Base-by-base conservation (phyloP, 2,329 filamentous ascomycete species). In the Fusarium denticulatum region DNA sequence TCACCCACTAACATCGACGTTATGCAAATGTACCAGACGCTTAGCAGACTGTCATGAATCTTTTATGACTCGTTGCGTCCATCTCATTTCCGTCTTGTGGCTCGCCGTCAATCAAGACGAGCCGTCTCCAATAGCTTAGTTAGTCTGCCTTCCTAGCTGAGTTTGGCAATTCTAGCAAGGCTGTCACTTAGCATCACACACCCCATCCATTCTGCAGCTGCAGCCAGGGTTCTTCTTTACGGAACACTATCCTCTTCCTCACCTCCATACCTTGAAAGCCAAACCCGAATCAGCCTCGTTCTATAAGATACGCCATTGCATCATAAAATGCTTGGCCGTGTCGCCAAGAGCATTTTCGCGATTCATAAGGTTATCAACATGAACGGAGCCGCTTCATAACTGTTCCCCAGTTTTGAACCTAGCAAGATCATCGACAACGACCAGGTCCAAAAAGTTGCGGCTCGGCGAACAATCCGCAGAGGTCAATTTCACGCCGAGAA, bases 31-130 rank as follows among this genome's bases (percentile, higher is more conserved):
- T 46, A 62, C 60, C 65, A 61, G 58, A 52, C 60, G 50, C 56
- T 52, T 70, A 66, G 52, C 36, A 73, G 66, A 50, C 60, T 74
- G 71, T 64, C 71, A 72, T 58, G 59, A 65, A 65, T 45, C 47
- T 64, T 71, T 71, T 24, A 75, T 75, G 72, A 75, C 72, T 75
- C 72, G 72, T 56, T 63, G 60, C 43, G 34, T 45, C 69, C 69
- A 75, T 66, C 66, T 69, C 67, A 69, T 75, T 73, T 75, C 73
- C 72, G 66, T 75, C 50, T 61, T 42, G 56, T 64, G 65, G 56
- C 58, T 64, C 52, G 53, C 49, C 66, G 49, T 61, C 46, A 50
- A 47, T 71, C 62, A 67, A 39, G 47, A 39, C 47, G 60, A 58
- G 40, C 71, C 55, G 55, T 63, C 64, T 57, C 53, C 70, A 75